phyloP scores from a whole-genome alignment of 139 green algal genomes.

The Chlorella sorokiniana region DNA sequence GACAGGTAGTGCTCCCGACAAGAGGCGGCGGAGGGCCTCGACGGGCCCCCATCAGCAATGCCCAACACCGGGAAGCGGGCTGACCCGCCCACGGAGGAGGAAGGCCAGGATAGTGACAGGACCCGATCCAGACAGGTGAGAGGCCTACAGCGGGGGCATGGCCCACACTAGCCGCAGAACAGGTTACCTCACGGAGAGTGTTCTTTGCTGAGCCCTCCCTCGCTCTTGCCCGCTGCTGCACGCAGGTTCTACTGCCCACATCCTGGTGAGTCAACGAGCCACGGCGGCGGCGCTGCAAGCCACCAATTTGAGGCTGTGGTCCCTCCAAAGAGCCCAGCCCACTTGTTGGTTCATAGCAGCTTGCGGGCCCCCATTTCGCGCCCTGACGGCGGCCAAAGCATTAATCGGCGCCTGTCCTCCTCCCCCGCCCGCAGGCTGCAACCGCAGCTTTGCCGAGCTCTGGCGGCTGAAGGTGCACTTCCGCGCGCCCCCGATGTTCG shows the following conservation, averaged over 20 bases:
- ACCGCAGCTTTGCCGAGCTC: conserved; percentile 82
- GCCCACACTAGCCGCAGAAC: too few species aligned
- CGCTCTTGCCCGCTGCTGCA: not conserved
- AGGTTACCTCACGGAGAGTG: not conserved
- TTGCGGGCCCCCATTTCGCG: too few species aligned
- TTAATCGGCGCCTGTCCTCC: too few species aligned
- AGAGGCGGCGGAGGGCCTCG: not conserved
- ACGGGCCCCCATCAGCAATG: not conserved
- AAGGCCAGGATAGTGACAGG: conserved; percentile 36
- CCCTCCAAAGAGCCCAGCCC: too few species aligned
- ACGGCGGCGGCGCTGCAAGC: not conserved
- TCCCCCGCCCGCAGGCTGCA: conserved; percentile 63
- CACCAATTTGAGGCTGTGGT: too few species aligned
- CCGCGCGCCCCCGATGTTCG: conserved; percentile 79
- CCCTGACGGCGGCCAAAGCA: not conserved
- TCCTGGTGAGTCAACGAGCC: conserved; percentile 4
- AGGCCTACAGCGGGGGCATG: not conserved
- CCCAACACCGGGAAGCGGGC: not conserved
- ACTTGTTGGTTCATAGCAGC: too few species aligned
- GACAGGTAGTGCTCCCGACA: too few species aligned
- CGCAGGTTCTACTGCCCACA: conserved; percentile 47
- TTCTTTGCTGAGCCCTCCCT: not conserved
- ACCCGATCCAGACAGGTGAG: conserved; percentile 39
- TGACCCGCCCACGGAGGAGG: conserved; percentile 8
- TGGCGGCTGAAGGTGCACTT: conserved; percentile 84